Evolutionary conservation across 2,329 filamentous ascomycete species (phyloP), one percentile per base, ranked within the genome.

Genomic region (Boeremia lycopersici): DNA sequence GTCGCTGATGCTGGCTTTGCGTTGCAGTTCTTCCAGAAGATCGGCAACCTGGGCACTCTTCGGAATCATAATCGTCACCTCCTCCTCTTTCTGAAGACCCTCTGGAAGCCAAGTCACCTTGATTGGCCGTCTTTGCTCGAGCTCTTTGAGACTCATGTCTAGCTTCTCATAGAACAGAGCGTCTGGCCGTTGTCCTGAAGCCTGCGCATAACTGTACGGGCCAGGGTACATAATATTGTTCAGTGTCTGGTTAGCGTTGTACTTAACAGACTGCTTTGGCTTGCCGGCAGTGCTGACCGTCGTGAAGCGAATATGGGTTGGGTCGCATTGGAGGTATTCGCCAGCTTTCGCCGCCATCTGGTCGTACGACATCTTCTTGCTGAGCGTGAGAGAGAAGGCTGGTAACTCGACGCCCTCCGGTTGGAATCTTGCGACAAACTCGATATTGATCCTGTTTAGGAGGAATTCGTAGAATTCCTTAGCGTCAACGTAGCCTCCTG

Each of bases 391-490:
- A 2, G 85, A 84, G 68, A 99, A 97, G 0, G 79, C 79, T 6
- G 86, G 83, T 36, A 88, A 86, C 53, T 86, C 79, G 31, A 80
- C 77, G 25, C 81, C 73, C 29, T 74, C 65, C 75, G 81, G 74
- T 80, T 85, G 71, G 9, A 36, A 31, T 77, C 86, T 78, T 66
- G 93, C 88, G 44, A 86, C 83, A 70, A 99, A 96, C 44, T 83
- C 86, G 33, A 99, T 86, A 5, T 84, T 85, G 69, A 91, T 88
- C 74, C 89, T 89, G 76, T 96, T 91, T 61, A 93, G 81, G 2
- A 99, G 83, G 73, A 96, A 96, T 68, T 99, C 95, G 74, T 99
- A 99, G 75, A 92, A 98, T 44, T 90, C 85, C 56, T 87, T 86
- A 1, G 91, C 91, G 68, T 96, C 91, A 12, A 75, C 75, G 61